Conservation (phyloP, 2,329 filamentous ascomycete genomes). For the Apiospora aurea region DNA sequence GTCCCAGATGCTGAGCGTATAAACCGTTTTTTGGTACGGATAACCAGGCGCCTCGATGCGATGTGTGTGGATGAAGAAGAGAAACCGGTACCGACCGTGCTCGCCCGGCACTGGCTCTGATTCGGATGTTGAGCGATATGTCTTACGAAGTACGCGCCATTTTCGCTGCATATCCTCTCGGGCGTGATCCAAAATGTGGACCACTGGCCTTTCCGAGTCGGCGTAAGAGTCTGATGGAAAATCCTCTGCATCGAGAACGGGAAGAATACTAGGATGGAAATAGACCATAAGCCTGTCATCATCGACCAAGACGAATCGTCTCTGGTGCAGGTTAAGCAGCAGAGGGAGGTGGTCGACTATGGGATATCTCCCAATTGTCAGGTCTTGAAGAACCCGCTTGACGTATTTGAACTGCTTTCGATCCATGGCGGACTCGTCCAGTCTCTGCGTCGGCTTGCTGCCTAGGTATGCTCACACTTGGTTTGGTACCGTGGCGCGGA, state of each 20-base stretch:
- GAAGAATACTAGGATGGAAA: background rate
- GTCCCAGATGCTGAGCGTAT: constrained; percentile 8
- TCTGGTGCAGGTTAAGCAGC: background rate
- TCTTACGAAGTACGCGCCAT: background rate
- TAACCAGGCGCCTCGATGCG: background rate
- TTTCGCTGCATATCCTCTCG: background rate
- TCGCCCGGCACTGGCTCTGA: background rate
- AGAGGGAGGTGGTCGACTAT: background rate
- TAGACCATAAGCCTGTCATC: background rate
- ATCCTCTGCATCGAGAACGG: background rate
- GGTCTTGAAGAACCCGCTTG: background rate
- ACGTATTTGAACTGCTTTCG: background rate
- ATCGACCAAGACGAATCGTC: background rate
- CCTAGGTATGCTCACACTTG: background rate
- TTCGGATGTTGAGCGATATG: background rate
- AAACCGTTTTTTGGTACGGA: background rate
- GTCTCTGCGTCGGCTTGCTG: background rate
- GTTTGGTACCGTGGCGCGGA: background rate
- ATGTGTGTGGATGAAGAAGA: background rate
- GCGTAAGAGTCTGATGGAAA: background rate
- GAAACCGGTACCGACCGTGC: background rate
- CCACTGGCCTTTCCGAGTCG: background rate
- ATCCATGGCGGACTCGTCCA: background rate
- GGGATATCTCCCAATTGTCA: background rate
- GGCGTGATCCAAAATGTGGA: background rate